A percentile compares a stretch with the other conserved stretches of the same genome.
These are phyloP conservation scores for Thelonectria rubi DNA, from an alignment of 2,329 filamentous ascomycete genomes.

Conservation along the genomic window DNA sequence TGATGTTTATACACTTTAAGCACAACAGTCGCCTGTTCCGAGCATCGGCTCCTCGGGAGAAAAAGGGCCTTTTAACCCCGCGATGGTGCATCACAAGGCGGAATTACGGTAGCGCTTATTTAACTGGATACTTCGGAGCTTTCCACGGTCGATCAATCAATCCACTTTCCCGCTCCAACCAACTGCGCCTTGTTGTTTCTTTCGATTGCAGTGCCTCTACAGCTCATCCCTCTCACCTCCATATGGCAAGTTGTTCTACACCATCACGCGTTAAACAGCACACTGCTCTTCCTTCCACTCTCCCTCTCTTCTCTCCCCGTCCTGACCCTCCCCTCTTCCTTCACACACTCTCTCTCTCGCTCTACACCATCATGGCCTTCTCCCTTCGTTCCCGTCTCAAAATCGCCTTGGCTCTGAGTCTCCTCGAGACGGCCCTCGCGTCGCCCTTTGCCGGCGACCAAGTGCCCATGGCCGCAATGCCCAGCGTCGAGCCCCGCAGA, in stretches of 20 bases:
- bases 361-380: background rate
- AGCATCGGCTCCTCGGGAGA: too few species aligned
- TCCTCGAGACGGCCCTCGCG: background rate
- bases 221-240: background rate
- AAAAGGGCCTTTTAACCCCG: too few species aligned
- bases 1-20: too few species aligned
- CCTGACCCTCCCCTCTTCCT: background rate
- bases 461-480: background rate
- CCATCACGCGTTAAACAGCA: background rate
- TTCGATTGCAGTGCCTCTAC: background rate
- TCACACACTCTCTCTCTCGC: too few species aligned
- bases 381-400: background rate
- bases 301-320: background rate
- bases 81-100: too few species aligned
- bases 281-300: background rate
- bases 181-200: background rate
- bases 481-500: background rate
- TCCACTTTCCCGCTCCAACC: too few species aligned
- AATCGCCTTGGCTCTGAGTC: background rate
- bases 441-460: background rate
- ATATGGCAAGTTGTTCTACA: background rate
- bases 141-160: too few species aligned
- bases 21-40: too few species aligned
- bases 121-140: too few species aligned
- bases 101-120: too few species aligned